Evolutionary conservation across 2,329 filamentous ascomycete species (phyloP), one percentile per base, ranked within the genome.

Genomic region (Ascochyta viciae-villosae): DNA sequence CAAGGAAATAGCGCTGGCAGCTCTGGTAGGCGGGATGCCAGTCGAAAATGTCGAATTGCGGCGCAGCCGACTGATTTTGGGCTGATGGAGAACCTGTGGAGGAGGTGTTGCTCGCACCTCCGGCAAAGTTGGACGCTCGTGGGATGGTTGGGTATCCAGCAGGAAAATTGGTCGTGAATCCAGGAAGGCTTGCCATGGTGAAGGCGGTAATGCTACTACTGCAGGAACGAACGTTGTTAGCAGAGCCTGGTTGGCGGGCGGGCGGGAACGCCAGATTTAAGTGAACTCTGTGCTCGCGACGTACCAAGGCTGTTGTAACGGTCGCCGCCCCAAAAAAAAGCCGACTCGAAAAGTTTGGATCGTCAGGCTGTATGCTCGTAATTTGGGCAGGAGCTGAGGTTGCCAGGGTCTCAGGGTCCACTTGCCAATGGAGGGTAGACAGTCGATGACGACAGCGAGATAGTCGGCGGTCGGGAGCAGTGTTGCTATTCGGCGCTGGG

Each of bases 1-100:
- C 91, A 69, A 98, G 81, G 72, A 98, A 99, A 79, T 94, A 97
- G 54, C 87, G 86, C 64, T 94, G 87, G 77, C 95, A 99, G 63
- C 87, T 92, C 76, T 95, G 89, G 75, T 96, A 96, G 57, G 90
- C 89, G 9, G 91, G 90, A 74, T 96, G 90, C 95, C 95, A 98
- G 58, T 92, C 90, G 73, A 97, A 89, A 62, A 97, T 90, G 75
- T 94, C 90, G 76, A 93, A 87, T 59, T 81, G 78, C 6, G 72
- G 70, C 37, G 65, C 53, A 26, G 63, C 55, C 16, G 66, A 50
- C 16, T 62, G 39, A 38, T 60, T 65, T 42, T 61, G 65, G n/a
- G 52, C 59, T 10, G 67, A 63, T 2, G 64, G 66, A 16, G 69
- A 71, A 16, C 63, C 69, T 23, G 65, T 64, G 2, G 60, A 60